phyloP scores from a whole-genome alignment of 352 stramenopile species.

The Peronosclerospora sorghi region DNA sequence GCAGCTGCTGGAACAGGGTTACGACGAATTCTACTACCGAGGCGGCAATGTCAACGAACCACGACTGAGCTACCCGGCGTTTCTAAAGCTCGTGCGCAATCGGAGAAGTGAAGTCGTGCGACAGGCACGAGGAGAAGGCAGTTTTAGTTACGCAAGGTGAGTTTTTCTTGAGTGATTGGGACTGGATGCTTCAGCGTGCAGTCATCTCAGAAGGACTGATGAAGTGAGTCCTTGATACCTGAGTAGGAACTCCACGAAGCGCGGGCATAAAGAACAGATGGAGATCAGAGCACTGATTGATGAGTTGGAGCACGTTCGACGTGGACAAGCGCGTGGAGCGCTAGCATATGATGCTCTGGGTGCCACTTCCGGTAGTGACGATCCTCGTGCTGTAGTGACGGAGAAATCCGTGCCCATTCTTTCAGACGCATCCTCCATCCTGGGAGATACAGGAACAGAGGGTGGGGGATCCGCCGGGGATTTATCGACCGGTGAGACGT shows the following conservation, averaged over 20 bases:
- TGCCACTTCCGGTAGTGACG: slow-evolving; percentile 6
- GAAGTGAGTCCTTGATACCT: slow-evolving; percentile 1
- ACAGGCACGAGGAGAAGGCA: slow-evolving; percentile 9
- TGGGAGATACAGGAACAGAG: slow-evolving; percentile 15
- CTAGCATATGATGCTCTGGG: slow-evolving; percentile 18
- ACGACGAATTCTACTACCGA: slow-evolving; percentile 63
- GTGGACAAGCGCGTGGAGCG: slow-evolving; percentile 5
- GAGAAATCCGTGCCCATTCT: slow-evolving; percentile 17
- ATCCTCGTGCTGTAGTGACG: slow-evolving; percentile 8
- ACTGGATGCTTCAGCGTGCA: not conserved
- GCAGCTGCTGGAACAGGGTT: slow-evolving; percentile 49
- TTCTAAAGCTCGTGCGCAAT: slow-evolving; percentile 63
- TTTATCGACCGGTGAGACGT: slow-evolving; percentile 20
- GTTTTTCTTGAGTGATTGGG: not conserved
- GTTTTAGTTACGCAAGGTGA: slow-evolving; percentile 14
- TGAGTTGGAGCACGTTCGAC: slow-evolving; percentile 44
- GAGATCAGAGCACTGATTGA: slow-evolving; percentile 47
- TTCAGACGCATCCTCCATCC: slow-evolving; percentile 19
- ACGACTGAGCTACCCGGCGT: slow-evolving; percentile 41
- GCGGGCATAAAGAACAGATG: slow-evolving; percentile 31
- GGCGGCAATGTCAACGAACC: slow-evolving; percentile 46
- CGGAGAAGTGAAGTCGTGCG: slow-evolving; percentile 36
- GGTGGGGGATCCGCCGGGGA: slow-evolving; percentile 17
- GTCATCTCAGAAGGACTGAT: not conserved
- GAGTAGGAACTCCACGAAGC: slow-evolving; percentile 12